Evolutionary conservation across 164 flowering plant species (phyloP).

Genomic region (Nymphaea thermarum): DNA sequence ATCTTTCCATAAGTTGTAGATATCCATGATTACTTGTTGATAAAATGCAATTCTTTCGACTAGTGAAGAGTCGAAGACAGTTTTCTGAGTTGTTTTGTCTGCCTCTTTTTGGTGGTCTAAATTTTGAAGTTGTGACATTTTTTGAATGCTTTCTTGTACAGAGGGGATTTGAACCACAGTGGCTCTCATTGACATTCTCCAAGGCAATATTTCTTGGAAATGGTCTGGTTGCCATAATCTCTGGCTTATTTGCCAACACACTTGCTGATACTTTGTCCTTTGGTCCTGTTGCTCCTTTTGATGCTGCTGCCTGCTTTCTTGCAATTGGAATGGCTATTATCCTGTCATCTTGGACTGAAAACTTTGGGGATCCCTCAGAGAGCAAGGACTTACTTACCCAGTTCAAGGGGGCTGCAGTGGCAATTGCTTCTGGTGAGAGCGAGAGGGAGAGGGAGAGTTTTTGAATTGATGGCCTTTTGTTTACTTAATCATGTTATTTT

Average conservation of each 20-base stretch:
- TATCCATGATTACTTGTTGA: too few species aligned
- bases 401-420: conserved; percentile 84
- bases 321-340: conserved; percentile 89
- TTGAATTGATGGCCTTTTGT: too few species aligned
- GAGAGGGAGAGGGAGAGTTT: not conserved
- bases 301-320: conserved; percentile 91
- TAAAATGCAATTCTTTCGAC: not conserved
- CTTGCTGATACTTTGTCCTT: conserved; percentile 62
- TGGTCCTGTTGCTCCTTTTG: conserved; percentile 96
- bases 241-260: conserved; percentile 81
- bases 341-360: conserved; percentile 81
- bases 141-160: conserved; percentile 17
- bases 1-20: too few species aligned
- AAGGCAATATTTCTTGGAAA: conserved; percentile 94
- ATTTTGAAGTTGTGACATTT: not conserved
- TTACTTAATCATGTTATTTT: not conserved
- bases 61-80: not conserved
- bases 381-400: conserved; percentile 86
- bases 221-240: conserved; percentile 81
- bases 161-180: conserved; percentile 91
- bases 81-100: not conserved
- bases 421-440: conserved; percentile 72
- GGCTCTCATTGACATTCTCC: conserved; percentile 90
- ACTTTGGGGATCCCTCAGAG: conserved; percentile 88
- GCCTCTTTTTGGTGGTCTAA: not conserved